Evolutionary conservation across 164 flowering plant genomes (phyloP).

Genomic region (Nelumbo lutea): DNA sequence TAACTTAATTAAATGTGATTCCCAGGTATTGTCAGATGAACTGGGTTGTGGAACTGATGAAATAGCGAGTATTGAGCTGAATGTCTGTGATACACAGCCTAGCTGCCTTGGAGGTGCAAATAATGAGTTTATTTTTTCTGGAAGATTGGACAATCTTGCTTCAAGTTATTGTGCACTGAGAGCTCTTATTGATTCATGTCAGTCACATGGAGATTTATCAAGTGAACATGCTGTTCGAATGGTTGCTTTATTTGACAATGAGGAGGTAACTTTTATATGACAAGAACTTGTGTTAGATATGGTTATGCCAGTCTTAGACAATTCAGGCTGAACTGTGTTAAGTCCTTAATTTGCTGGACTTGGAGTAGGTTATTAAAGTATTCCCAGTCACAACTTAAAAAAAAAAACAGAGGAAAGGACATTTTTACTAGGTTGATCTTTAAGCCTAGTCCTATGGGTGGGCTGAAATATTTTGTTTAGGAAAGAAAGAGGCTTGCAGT

Average conservation of each 20-base stretch:
- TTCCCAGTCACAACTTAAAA: too few species aligned
- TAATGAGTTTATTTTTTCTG: constrained; percentile 91
- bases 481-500: too few species aligned
- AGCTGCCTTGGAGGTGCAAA: constrained; percentile 95
- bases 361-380: too few species aligned
- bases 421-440: too few species aligned
- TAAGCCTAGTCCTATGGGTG: too few species aligned
- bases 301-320: not conserved
- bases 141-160: constrained; percentile 91
- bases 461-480: too few species aligned
- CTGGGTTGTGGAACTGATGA: constrained; percentile 61
- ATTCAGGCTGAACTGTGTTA: not conserved
- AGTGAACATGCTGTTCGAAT: constrained; percentile 73
- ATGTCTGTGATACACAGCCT: constrained; percentile 91
- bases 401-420: too few species aligned
- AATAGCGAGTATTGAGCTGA: constrained; percentile 65
- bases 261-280: constrained; percentile 60
- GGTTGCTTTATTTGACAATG: constrained; percentile 94
- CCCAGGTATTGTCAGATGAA: constrained; percentile 72
- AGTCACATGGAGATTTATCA: constrained; percentile 46
- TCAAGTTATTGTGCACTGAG: constrained; percentile 88
- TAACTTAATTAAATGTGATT: not conserved
- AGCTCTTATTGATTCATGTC: constrained; percentile 85
- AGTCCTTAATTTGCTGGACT: too few species aligned
- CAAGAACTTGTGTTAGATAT: too few species aligned